Percentiles rank a stretch among this genome's conserved stretches.
These are phyloP conservation scores for Gossypium schwendimanii DNA, from an alignment of 441 rosid genomes.

Conservation along the genomic window DNA sequence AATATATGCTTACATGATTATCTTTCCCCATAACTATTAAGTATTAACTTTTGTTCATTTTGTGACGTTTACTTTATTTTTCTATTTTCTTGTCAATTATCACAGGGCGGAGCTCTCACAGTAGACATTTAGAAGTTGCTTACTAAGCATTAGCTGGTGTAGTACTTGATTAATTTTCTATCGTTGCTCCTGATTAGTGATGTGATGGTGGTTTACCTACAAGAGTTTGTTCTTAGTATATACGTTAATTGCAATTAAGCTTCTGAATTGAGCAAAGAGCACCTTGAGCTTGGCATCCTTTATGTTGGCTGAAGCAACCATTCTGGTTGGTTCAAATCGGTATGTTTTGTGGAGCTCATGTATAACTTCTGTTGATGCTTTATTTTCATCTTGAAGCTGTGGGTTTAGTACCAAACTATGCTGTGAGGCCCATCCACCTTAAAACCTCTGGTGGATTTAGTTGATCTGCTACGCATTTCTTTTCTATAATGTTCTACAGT, in stretches of 20 bases:
- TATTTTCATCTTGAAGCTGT: constrained; percentile 31
- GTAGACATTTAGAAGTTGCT: constrained; percentile 33
- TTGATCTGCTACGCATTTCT: constrained; percentile 24
- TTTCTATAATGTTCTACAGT: constrained; percentile 20
- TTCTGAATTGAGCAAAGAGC: constrained; percentile 30
- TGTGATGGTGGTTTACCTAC: constrained; percentile 21
- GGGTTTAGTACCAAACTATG: constrained; percentile 43
- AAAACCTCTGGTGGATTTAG: constrained; percentile 30
- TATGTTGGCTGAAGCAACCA: constrained; percentile 24
- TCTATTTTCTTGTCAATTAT: constrained; percentile 7
- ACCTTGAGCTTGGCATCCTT: constrained; percentile 28
- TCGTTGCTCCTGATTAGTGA: constrained; percentile 25
- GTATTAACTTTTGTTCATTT: neutral
- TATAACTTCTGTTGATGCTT: constrained; percentile 14
- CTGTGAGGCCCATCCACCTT: constrained; percentile 35
- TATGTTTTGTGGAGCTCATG: constrained; percentile 31
- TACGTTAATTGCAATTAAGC: constrained; percentile 29
- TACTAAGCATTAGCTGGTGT: constrained; percentile 37
- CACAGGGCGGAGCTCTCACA: constrained; percentile 58
- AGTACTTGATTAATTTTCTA: constrained; percentile 23
- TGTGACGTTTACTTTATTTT: constrained; percentile 14
- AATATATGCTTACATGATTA: neutral
- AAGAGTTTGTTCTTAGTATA: constrained; percentile 25
- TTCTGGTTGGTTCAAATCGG: constrained; percentile 28
- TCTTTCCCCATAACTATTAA: neutral